Evolutionary conservation across 257 asterid genomes (phyloP).

Genomic region (Paulownia fortunei): DNA sequence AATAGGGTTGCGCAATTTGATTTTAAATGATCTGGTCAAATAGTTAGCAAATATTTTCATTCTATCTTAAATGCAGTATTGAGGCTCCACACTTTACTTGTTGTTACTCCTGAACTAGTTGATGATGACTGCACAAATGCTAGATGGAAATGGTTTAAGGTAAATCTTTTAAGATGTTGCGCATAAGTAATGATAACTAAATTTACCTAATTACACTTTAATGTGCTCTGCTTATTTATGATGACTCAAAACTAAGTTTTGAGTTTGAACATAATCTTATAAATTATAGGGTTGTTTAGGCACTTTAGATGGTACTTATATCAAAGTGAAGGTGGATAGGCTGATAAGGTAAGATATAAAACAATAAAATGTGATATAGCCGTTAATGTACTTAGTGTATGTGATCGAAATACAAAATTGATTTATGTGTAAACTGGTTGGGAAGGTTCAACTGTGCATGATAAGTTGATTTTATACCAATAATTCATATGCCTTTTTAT

Average conservation of each 20-base stretch:
- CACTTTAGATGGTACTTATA: background rate
- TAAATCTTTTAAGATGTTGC: too few species aligned
- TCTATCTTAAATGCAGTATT: background rate
- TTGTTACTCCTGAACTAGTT: background rate
- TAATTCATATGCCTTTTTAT: too few species aligned
- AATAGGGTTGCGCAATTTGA: background rate
- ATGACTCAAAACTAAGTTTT: too few species aligned
- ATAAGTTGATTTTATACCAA: too few species aligned
- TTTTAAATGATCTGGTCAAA: background rate
- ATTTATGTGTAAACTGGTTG: background rate
- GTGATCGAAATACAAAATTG: background rate
- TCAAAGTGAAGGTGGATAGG: background rate
- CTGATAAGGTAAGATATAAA: background rate
- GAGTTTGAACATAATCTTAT: too few species aligned
- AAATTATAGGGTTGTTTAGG: too few species aligned
- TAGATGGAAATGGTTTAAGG: constrained; percentile 5
- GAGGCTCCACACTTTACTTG: background rate
- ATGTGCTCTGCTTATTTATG: background rate
- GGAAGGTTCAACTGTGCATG: background rate
- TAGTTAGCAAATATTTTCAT: background rate
- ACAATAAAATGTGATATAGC: background rate
- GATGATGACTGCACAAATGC: background rate
- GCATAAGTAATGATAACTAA: too few species aligned
- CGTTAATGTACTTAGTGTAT: background rate
- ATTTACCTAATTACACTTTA: too few species aligned